Base-by-base conservation (phyloP, 2,329 filamentous ascomycete species). In the Colletotrichum truncatum region DNA sequence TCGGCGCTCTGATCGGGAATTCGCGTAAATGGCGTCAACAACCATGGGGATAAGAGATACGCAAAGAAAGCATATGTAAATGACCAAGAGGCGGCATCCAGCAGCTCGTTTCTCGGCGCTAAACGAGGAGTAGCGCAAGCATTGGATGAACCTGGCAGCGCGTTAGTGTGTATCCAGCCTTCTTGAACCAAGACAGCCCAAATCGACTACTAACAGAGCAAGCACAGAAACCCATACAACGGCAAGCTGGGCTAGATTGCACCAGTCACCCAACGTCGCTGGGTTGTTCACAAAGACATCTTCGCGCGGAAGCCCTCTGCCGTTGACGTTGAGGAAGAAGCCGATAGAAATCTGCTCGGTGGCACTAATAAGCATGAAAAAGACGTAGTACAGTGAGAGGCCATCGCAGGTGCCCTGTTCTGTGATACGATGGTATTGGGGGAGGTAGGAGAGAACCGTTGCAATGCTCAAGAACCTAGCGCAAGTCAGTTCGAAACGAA, bases 271-370 rank as follows among this genome's bases (percentile, higher is more conserved):
- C 18, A 23, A 25, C 1, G 49, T 52, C 8, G 52, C 51, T 7
- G 63, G 58, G 25, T 38, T 32, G 10, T 56, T 38, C n/a, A 66
- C 57, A 14, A 66, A 62, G 51, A 36, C 46, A 9, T 34, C 36
- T 4, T 30, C 28, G 26, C 58, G 26, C 10, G 23, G 28, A 11
- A 23, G 18, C 11, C 36, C 45, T 4, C 21, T 32, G 18, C 25
- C 28, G 23, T 30, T 59, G 32, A 66, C 16, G 25, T 55, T 55
- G n/a, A 62, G 51, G 4, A 66, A 39, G 10, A 64, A 3, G 5
- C 60, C 54, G 2, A 63, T 12, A 11, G 63, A 39, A 2, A 63
- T 18, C 2, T 63, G 51, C 14, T 66, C 59, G 4, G 57, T 58
- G n/a, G 54, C 55, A 43, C 51, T 41, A 12, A 45, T 46, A 38